phyloP scores from a whole-genome alignment of 768 basidiomycete genomes.

The Sporobolomyces phaffii region DNA sequence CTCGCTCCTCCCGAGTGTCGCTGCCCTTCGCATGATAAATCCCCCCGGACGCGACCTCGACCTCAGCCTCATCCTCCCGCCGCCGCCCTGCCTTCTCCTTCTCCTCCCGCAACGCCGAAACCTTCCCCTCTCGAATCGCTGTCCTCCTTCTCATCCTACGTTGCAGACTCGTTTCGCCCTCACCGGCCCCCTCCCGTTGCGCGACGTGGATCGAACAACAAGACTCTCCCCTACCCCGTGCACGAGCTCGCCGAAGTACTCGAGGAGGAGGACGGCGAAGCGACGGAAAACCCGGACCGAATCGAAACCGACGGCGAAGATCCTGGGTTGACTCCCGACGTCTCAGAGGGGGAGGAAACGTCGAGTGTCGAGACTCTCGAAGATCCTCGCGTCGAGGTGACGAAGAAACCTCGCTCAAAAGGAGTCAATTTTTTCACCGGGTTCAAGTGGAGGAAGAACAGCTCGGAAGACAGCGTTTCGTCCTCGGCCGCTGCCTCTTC shows the following conservation, averaged over 20 bases:
- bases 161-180: neutral
- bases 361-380: slow-evolving; percentile 12
- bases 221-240: neutral
- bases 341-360: neutral
- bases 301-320: neutral
- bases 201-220: slow-evolving; percentile 1
- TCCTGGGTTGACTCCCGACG: neutral
- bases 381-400: neutral
- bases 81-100: neutral
- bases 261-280: slow-evolving; percentile 19
- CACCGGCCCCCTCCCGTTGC: slow-evolving; percentile 7
- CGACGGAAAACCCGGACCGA: neutral
- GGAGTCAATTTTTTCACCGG: neutral
- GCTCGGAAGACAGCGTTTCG: neutral
- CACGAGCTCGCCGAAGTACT: slow-evolving; percentile 14
- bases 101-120: neutral
- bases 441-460: neutral
- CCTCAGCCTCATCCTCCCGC: neutral
- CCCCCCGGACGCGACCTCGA: neutral
- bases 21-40: neutral
- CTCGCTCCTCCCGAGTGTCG: neutral
- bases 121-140: neutral
- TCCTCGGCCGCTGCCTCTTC: neutral
- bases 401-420: neutral
- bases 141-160: slow-evolving; percentile 4